phyloP scores from a whole-genome alignment of 345 rosid species.

The Eucalyptus sideroxylon region DNA sequence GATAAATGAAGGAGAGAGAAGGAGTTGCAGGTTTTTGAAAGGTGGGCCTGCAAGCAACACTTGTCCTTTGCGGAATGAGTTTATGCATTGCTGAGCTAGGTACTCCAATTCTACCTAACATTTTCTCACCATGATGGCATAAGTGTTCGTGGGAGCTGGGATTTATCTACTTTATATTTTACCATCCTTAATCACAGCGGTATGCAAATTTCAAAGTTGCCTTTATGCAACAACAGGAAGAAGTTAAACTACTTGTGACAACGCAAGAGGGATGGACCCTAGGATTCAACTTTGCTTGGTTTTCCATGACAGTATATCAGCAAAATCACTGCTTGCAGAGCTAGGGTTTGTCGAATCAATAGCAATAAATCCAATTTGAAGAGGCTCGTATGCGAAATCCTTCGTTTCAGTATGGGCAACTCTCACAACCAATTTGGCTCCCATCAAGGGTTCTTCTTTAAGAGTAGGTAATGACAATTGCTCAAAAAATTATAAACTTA shows the following conservation, averaged over 20 bases:
- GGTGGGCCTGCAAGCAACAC: too few species aligned
- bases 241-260: not conserved
- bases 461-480: too few species aligned
- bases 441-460: not conserved
- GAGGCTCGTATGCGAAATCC: not conserved
- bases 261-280: fast-evolving
- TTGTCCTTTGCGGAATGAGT: fast-evolving
- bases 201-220: not conserved
- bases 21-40: too few species aligned
- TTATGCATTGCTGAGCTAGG: too few species aligned
- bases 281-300: not conserved
- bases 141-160: not conserved
- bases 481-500: too few species aligned
- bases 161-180: not conserved
- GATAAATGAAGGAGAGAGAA: too few species aligned
- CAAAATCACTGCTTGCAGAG: too few species aligned
- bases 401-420: fast-evolving
- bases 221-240: not conserved
- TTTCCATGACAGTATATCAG: not conserved
- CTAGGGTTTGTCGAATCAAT: not conserved
- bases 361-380: not conserved
- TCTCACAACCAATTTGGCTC: not conserved
- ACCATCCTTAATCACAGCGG: not conserved
- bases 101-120: too few species aligned
- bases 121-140: too few species aligned